Evolutionary conservation across 257 asterid species (phyloP), one percentile per base, ranked within the genome.

Genomic region (Eustoma russellianum): DNA sequence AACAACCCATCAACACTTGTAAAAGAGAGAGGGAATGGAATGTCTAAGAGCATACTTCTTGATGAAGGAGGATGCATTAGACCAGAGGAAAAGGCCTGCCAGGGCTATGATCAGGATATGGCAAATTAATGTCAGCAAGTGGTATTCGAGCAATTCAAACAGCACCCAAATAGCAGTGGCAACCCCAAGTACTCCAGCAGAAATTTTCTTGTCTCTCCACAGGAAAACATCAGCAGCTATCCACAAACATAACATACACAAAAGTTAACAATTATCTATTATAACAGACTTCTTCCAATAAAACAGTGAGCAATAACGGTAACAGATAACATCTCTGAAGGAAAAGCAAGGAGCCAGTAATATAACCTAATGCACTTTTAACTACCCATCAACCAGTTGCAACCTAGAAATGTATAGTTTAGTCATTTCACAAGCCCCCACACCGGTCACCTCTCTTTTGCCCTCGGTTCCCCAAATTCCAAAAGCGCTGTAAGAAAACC

Each of bases 161-260:
- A 89, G 81, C 77, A 89, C 90, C 94, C 94, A 89, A 64, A 86
- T 65, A 55, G 84, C 79, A 49, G 95, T 89, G 24, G 80, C 94
- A 64, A 89, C 60, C 61, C 94, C 94, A 46, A 89, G 77, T 55
- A 89, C 94, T 19, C 88, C 75, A 59, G 77, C 88, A 15, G 97
- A 59, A 62, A 81, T 47, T 66, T 86, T 89, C 82, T 83, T 83
- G 80, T 89, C 88, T 77, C 82, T 81, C 97, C 97, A 89, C n/a
- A 89, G 75, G 73, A 80, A 86, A 67, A 89, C 68, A 61, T 86
- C 94, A 70, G 97, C 97, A 71, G 95, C 97, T 89, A 86, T 66
- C 44, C 51, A 12, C 63, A 57, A 55, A 33, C 11, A 50, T 0
- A 38, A 38, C 12, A 11, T 7, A 38, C 43, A 7, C 43, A 38